Evolutionary conservation across 1,139 yeast genomes (phyloP).

Genomic region (Nakaseomyces uthaithaninus): DNA sequence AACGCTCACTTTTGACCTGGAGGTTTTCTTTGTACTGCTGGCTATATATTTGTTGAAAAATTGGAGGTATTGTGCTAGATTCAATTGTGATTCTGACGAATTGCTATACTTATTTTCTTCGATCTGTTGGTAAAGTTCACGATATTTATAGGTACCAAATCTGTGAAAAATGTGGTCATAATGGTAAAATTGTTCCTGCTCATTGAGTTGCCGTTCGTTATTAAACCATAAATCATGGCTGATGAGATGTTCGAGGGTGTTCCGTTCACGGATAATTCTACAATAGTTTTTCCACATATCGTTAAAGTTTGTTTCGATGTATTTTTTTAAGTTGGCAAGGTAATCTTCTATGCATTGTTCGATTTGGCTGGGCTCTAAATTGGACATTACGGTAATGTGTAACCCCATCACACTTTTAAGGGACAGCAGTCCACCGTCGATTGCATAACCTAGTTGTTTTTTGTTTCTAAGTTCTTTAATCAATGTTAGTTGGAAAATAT

Average conservation of each 20-base stretch:
- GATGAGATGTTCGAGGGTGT: conserved; percentile 29
- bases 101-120: background rate
- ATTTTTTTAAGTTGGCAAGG: conserved; percentile 35
- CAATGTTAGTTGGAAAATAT: conserved; percentile 37
- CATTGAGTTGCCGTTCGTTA: conserved; percentile 32
- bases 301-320: conserved; percentile 23
- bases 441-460: conserved; percentile 52
- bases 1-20: conserved; percentile 37
- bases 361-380: conserved; percentile 34
- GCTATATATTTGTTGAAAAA: conserved; percentile 36
- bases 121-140: background rate
- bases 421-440: conserved; percentile 46
- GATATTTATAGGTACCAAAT: conserved; percentile 1
- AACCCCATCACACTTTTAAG: conserved; percentile 48
- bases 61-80: conserved; percentile 29
- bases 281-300: conserved; percentile 38
- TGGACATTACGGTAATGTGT: conserved; percentile 47
- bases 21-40: conserved; percentile 30
- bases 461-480: conserved; percentile 42
- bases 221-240: conserved; percentile 3
- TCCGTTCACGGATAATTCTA: conserved; percentile 39
- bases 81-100: conserved; percentile 18
- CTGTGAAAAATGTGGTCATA: conserved; percentile 1
- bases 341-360: conserved; percentile 42
- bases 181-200: conserved; percentile 11